Percentiles rank a stretch among this genome's conserved stretches.
These are phyloP conservation scores for Candida insectorum DNA, from an alignment of 805 yeast species.

Conservation along the genomic window DNA sequence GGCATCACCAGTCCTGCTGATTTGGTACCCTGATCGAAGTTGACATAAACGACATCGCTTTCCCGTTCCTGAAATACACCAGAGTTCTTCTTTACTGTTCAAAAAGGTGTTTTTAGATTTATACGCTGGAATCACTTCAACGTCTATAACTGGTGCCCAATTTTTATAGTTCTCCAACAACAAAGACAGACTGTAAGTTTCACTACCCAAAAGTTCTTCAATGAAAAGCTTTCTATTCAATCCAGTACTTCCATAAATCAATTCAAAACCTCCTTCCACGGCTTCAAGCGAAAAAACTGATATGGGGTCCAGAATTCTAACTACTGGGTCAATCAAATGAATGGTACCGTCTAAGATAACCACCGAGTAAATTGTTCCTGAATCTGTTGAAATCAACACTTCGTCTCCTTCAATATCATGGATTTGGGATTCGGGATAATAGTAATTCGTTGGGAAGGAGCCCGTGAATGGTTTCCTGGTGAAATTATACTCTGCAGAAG, in stretches of 20 bases:
- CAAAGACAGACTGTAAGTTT: conserved; percentile 19
- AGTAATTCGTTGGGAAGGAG: conserved; percentile 40
- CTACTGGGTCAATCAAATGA: conserved; percentile 22
- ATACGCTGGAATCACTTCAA: conserved; percentile 29
- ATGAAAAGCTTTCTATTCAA: conserved; percentile 34
- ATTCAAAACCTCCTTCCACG: conserved; percentile 15
- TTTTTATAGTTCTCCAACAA: conserved; percentile 31
- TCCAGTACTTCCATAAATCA: conserved; percentile 40
- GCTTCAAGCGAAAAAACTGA: conserved; percentile 29
- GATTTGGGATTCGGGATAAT: conserved; percentile 22
- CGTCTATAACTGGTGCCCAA: conserved; percentile 49
- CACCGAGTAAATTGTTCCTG: conserved; percentile 31
- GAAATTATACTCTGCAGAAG: conserved; percentile 46
- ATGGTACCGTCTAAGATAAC: conserved; percentile 17
- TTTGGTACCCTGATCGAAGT: conserved; percentile 29
- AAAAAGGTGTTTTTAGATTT: conserved; percentile 15
- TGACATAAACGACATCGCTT: conserved; percentile 31
- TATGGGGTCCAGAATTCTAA: conserved; percentile 33
- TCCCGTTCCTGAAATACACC: conserved; percentile 39
- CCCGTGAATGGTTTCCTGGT: conserved; percentile 16
- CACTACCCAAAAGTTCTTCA: conserved; percentile 18
- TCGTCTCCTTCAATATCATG: conserved; percentile 18
- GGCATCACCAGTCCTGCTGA: conserved; percentile 20
- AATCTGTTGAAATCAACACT: conserved; percentile 30
- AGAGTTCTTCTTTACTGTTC: conserved; percentile 34